Evolutionary conservation across 1,284 basidiomycete species (phyloP).

Genomic region (Ustilago lituana): DNA sequence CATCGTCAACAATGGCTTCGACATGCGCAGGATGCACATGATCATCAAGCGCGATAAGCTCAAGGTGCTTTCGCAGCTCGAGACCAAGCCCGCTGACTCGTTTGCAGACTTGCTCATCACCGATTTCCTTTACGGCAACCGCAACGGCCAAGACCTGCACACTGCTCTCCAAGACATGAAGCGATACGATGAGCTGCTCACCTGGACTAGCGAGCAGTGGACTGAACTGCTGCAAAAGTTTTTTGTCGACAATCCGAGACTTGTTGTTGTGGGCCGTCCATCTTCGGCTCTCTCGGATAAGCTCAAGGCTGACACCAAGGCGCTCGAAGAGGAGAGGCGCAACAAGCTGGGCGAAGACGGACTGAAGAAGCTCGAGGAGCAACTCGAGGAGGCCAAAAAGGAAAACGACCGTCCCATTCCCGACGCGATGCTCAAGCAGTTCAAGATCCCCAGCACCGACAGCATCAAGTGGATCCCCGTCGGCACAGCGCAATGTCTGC

Average conservation of each 20-base stretch:
- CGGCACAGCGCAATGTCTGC: slow-evolving; percentile 71
- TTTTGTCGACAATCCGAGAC: slow-evolving; percentile 55
- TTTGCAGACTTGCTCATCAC: slow-evolving; percentile 73
- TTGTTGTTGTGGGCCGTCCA: slow-evolving; percentile 80
- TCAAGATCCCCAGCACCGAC: slow-evolving; percentile 75
- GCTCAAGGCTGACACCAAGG: slow-evolving; percentile 84
- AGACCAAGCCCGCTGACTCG: slow-evolving; percentile 68
- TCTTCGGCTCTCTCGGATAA: slow-evolving; percentile 84
- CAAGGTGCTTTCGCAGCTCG: slow-evolving; percentile 71
- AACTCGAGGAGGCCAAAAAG: slow-evolving; percentile 82
- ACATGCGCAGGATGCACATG: slow-evolving; percentile 90
- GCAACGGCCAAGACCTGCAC: slow-evolving; percentile 82
- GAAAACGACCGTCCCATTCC: slow-evolving; percentile 89
- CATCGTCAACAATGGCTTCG: slow-evolving; percentile 81
- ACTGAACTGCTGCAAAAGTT: slow-evolving; percentile 80
- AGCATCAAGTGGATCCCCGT: slow-evolving; percentile 95
- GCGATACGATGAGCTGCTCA: slow-evolving; percentile 72
- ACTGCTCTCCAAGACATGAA: slow-evolving; percentile 81
- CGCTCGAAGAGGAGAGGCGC: slow-evolving; percentile 78
- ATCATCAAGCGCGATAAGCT: slow-evolving; percentile 87
- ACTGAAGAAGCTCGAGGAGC: slow-evolving; percentile 76
- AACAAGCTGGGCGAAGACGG: slow-evolving; percentile 81
- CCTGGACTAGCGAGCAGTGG: slow-evolving; percentile 86
- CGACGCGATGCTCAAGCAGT: slow-evolving; percentile 78
- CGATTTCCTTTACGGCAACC: slow-evolving; percentile 88